Evolutionary conservation across 371 early-diverging fungal genomes (phyloP).

Genomic region (Smittium mucronatum): DNA sequence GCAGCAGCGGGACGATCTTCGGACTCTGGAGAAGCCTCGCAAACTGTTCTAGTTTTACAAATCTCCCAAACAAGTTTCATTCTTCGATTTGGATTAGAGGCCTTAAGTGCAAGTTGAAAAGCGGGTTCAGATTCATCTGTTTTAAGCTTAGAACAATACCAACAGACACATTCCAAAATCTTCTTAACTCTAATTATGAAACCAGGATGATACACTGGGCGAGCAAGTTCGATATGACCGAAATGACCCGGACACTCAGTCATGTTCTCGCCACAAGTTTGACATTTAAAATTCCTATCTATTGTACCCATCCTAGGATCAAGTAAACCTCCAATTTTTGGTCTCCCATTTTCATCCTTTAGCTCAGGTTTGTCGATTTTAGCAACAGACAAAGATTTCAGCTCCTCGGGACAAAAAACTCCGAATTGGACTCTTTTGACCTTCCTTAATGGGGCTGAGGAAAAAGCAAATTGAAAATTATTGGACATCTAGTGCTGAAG

Average conservation of each 20-base stretch:
- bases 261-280: constrained; percentile 94
- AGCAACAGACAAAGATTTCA: constrained; percentile 91
- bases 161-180: constrained; percentile 97
- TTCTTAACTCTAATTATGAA: constrained; percentile 88
- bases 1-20: constrained; percentile 16
- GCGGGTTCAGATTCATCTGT: constrained; percentile 56
- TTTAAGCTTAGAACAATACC: constrained; percentile 95
- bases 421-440: constrained; percentile 93
- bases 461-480: constrained; percentile 39
- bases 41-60: constrained; percentile 74
- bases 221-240: constrained; percentile 97
- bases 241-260: constrained; percentile 98
- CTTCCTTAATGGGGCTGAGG: constrained; percentile 81
- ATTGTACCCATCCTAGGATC: constrained; percentile 99
- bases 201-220: constrained; percentile 88
- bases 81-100: constrained; percentile 60
- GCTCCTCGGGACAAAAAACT: constrained; percentile 88
- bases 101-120: constrained; percentile 54
- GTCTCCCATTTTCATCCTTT: constrained; percentile 84
- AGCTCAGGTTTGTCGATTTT: constrained; percentile 93
- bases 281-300: constrained; percentile 96
- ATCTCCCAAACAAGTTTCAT: constrained; percentile 88
- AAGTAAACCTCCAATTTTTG: constrained; percentile 77
- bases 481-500: too few relatives aligned
- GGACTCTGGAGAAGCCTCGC: constrained; percentile 66